Evolutionary conservation across 352 stramenopile genomes (phyloP), one percentile per base, ranked within the genome.

Genomic region (Plasmopara muralis): DNA sequence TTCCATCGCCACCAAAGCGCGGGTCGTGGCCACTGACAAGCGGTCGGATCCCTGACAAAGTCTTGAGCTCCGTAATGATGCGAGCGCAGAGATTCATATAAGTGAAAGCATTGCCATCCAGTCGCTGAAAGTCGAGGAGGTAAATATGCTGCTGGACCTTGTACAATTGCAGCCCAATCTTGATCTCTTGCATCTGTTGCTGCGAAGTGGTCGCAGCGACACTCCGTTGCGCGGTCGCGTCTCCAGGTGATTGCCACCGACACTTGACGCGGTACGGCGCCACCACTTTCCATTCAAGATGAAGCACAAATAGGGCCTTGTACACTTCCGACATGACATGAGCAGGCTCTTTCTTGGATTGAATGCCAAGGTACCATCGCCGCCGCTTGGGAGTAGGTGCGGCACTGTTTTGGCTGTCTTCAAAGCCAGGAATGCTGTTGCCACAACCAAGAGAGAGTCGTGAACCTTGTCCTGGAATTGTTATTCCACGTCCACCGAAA

Each of bases 311-410:
- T 6, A 99, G 76, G 25, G 96, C 96, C 67, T 98, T 98, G 80
- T 99, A 99, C 18, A 99, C 97, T 69, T 99, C 97, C 15, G 88
- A 99, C 96, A 99, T 99, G 33, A 99, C 96, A 62, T 99, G 95
- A 33, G 94, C 95, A 10, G 97, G 96, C 57, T 99, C 96, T 71
- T 99, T 99, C 70, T 99, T 98, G 61, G 88, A 98, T 81, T 99
- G 97, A 65, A 99, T 99, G 39, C 97, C 97, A 47, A 99, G 62
- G 65, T 99, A 99, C 97, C 97, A 99, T 58, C 96, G 70, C 64
- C 96, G 81, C 39, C 79, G 60, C 64, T 93, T 93, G 6, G 72
- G 68, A 0, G 75, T 66, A 8, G 74, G 74, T 6, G 61, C 57
- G 5, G 33, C 53, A 29, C 44, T 50, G 6, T 60, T 55, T 39